Base-by-base conservation (phyloP, 495 filamentous ascomycete species). In the Cercophora samala region DNA sequence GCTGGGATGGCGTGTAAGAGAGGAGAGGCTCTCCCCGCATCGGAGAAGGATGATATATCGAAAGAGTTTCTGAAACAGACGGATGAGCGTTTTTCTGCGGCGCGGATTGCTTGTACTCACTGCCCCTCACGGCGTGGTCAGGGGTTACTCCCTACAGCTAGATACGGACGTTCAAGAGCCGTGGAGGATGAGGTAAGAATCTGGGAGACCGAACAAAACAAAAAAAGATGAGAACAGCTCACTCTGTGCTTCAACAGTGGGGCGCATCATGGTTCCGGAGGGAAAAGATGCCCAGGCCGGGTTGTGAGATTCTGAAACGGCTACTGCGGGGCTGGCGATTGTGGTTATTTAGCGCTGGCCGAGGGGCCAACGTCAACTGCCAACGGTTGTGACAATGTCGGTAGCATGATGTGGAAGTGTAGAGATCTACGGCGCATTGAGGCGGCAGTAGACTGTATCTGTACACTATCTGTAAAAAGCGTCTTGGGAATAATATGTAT, bases 311-410 rank as follows among this genome's bases (percentile, higher is more conserved):
- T 62, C 26, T 62, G 60, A 62, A 62, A 62, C 60, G 3, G 60
- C 60, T 62, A 62, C 25, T 62, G 60, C 21, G 32, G 60, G 26
- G 29, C 25, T 42, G 29, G n/a, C 37, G 60, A 42, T 62, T 62
- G 15, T 62, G 11, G 25, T 46, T 17, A 21, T 62, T 62, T 62
- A 37, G 58, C 58, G 26, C 58, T 60, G 58, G 58, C 8, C 23
- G 13, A 58, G 19, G 19, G 5, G 6, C 5, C 13, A 22, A 24
- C 15, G 26, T 6, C 58, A 60, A 32, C 26, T 60, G 53, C 53
- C 53, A 56, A 56, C 53, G 1, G 53, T 56, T 56, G n/a, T 56
- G 53, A 15, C 53, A 56, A 22, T 46, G 22, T 4, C 13, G 19
- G 22, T 17, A n/a, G n/a, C 17, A 18, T 21, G 52, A 18, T 54